These are phyloP conservation scores for Mortierella polycephala DNA, from an alignment of 371 early-diverging fungal genomes.

Conservation along the genomic window DNA sequence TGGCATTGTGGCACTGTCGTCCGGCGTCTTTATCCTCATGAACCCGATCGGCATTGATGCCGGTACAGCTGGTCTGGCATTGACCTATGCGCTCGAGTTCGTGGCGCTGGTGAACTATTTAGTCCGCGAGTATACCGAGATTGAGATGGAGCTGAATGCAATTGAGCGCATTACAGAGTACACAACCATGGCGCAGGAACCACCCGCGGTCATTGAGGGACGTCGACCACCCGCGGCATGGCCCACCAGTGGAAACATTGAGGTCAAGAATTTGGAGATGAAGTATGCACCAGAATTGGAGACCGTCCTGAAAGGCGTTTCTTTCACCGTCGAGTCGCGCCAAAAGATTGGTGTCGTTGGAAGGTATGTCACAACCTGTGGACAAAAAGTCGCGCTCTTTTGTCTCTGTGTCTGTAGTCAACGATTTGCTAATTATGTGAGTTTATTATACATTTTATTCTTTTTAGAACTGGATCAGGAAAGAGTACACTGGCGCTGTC, in stretches of 20 bases:
- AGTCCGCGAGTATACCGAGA: slow-evolving; percentile 67
- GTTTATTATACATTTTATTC: slow-evolving; percentile 1
- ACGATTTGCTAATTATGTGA: neutral
- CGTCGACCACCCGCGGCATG: slow-evolving; percentile 73
- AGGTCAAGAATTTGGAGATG: slow-evolving; percentile 70
- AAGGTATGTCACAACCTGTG: slow-evolving; percentile 34
- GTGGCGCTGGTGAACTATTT: slow-evolving; percentile 54
- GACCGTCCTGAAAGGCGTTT: slow-evolving; percentile 75
- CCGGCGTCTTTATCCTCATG: slow-evolving; percentile 69
- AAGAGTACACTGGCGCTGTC: slow-evolving; percentile 82
- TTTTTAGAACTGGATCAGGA: slow-evolving; percentile 77
- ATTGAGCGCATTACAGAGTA: slow-evolving; percentile 91
- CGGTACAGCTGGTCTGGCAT: slow-evolving; percentile 85
- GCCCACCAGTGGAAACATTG: slow-evolving; percentile 79
- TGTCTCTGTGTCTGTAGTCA: too few relatives aligned
- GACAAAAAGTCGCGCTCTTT: too few relatives aligned
- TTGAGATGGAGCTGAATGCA: slow-evolving; percentile 87
- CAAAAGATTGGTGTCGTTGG: slow-evolving; percentile 86
- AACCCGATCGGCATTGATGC: slow-evolving; percentile 71
- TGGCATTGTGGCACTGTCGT: slow-evolving; percentile 72
- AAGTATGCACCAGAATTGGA: slow-evolving; percentile 73
- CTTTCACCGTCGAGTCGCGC: slow-evolving; percentile 68
- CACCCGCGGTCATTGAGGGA: slow-evolving; percentile 64
- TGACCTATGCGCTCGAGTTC: slow-evolving; percentile 82
- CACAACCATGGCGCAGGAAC: slow-evolving; percentile 80